Evolutionary conservation across 2,329 filamentous ascomycete genomes (phyloP).

Genomic region (Keithomyces neogunnii): DNA sequence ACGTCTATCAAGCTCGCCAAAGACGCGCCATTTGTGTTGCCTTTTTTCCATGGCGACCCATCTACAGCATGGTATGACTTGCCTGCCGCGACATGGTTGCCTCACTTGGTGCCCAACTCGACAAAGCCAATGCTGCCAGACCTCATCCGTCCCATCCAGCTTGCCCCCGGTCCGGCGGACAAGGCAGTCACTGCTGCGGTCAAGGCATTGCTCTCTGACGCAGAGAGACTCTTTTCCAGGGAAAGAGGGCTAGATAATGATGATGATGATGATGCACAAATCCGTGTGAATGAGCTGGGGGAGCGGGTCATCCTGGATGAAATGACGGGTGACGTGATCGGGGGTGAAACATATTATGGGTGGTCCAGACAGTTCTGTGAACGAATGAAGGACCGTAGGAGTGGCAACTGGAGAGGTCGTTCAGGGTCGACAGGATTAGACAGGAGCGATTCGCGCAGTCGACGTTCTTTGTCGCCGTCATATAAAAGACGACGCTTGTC

Average conservation of each 20-base stretch:
- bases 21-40: conserved; percentile 60
- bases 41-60: conserved; percentile 67
- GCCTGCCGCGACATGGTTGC: conserved; percentile 73
- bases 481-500: conserved; percentile 22
- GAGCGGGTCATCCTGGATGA: conserved; percentile 59
- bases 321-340: conserved; percentile 54
- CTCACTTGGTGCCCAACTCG: conserved; percentile 69
- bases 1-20: conserved; percentile 35
- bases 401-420: conserved; percentile 19
- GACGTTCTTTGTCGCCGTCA: conserved; percentile 21
- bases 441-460: conserved; percentile 17
- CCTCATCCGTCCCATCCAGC: conserved; percentile 62
- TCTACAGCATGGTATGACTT: conserved; percentile 72
- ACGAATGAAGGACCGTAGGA: conserved; percentile 60
- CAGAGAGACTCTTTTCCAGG: conserved; percentile 58
- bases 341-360: conserved; percentile 74
- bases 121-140: conserved; percentile 63
- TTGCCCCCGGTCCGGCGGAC: conserved; percentile 60
- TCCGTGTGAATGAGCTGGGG: conserved; percentile 69
- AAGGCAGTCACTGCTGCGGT: conserved; percentile 58
- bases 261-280: conserved; percentile 39
- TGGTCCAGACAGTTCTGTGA: conserved; percentile 77
- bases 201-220: conserved; percentile 60
- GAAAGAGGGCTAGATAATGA: conserved; percentile 39
- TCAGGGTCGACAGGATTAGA: conserved; percentile 21